Conservation (phyloP, 2,329 filamentous ascomycete genomes). For the Aspergillus melleus region DNA sequence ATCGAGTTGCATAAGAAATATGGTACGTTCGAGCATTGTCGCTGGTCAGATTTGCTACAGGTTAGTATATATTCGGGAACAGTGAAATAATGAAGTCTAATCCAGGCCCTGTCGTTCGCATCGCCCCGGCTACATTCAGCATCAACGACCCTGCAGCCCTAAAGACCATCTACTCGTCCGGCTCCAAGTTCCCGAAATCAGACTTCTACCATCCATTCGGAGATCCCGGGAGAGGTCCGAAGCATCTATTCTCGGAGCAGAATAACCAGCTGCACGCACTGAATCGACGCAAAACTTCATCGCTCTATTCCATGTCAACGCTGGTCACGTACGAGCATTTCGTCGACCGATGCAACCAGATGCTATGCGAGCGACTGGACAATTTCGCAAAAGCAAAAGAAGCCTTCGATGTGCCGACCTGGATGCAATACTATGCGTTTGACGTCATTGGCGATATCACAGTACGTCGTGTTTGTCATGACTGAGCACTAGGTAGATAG, state of each 20-base stretch:
- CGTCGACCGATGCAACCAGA: constrained; percentile 12
- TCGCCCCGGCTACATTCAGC: constrained; percentile 37
- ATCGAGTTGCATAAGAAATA: constrained; percentile 2
- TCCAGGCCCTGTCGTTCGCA: constrained; percentile 37
- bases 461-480: constrained; percentile 8
- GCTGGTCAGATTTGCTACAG: background rate
- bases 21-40: background rate
- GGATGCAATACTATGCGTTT: constrained; percentile 29
- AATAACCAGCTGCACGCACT: constrained; percentile 4
- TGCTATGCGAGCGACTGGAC: constrained; percentile 1
- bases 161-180: constrained; percentile 15
- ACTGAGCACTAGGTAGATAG: too few relatives aligned
- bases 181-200: constrained; percentile 17
- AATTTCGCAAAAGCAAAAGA: background rate
- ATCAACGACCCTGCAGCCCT: constrained; percentile 31
- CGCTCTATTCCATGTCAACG: constrained; percentile 15
- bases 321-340: constrained; percentile 15
- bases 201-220: constrained; percentile 17
- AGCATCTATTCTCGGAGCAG: constrained; percentile 9
- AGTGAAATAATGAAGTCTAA: too few relatives aligned
- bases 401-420: background rate
- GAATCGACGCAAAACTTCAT: constrained; percentile 13
- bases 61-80: background rate
- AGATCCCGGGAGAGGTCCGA: background rate
- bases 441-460: constrained; percentile 15